Base-by-base conservation (phyloP, 768 basidiomycete species). In the Cystofilobasidium capitatum region DNA sequence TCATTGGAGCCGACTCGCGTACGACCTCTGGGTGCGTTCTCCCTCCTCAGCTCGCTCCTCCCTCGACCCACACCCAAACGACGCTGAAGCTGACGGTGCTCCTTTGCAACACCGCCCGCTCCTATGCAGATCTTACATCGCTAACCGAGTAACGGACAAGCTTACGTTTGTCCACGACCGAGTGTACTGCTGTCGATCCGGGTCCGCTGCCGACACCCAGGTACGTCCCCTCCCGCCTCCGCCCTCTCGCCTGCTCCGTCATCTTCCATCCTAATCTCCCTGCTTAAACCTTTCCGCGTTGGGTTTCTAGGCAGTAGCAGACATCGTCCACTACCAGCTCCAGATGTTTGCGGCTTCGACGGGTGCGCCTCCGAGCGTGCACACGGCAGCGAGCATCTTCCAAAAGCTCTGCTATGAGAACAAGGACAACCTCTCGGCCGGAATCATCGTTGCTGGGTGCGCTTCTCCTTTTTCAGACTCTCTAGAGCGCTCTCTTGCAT, bases 131-230 rank as follows among this genome's bases (percentile, higher is more conserved):
- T 68, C 66, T 17, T 68, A 68, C 57, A 68, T 68, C 24, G 91
- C 92, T 31, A 98, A 98, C 78, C 87, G 94, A 78, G 94, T 98
- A 24, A 99, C 94, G 49, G 94, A 99, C 83, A 99, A 99, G 80
- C 83, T 97, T 69, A 96, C 93, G 2, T 84, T 89, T 76, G 83
- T 99, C 72, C 92, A 97, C 77, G 96, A 99, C 79, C 90, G 91
- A 72, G 89, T 98, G 78, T 99, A 98, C 79, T 99, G 96, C 77
- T 99, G 96, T 83, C 88, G 96, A 69, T 96, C 91, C 49, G 96
- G 96, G 59, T 96, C 92, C 72, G 90, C 94, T 55, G 94, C 94
- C 29, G 94, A 99, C 77, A 99, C 96, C 3, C 96, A 96, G 75
- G 77, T 75, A 14, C n/a, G 72, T 62, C 20, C 5, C 17, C 29